Conservation (phyloP, 2,329 filamentous ascomycete species). For the Ophiostoma quercus region DNA sequence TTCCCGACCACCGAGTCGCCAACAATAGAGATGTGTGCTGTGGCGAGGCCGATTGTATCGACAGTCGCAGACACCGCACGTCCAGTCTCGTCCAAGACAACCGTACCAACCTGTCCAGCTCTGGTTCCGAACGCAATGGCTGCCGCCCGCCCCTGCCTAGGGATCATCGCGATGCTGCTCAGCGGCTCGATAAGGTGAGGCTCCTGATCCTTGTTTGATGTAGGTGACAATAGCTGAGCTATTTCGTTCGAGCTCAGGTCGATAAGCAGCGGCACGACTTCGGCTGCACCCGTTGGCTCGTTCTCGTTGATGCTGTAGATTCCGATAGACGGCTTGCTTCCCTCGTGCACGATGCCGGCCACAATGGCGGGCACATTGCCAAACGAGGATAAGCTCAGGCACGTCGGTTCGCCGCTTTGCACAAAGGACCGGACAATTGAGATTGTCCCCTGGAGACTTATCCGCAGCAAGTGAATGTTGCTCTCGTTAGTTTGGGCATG, state of each 20-base stretch:
- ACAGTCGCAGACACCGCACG: conserved; percentile 28
- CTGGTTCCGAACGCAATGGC: conserved; percentile 45
- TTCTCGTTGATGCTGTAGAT: conserved; percentile 29
- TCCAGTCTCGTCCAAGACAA: conserved; percentile 31
- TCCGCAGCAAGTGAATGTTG: conserved; percentile 34
- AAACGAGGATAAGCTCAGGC: conserved; percentile 37
- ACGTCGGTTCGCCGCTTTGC: conserved; percentile 47
- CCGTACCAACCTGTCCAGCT: conserved; percentile 47
- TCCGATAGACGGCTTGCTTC: conserved; percentile 34
- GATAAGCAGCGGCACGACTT: neutral
- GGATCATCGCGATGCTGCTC: conserved; percentile 40
- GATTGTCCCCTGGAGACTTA: conserved; percentile 32
- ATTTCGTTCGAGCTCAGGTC: neutral
- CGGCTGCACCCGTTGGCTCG: neutral
- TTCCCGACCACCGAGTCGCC: conserved; percentile 23
- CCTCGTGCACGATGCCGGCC: conserved; percentile 36
- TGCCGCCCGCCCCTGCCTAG: conserved; percentile 29
- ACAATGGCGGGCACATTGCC: conserved; percentile 32
- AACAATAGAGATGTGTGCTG: conserved; percentile 28
- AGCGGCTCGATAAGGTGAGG: conserved; percentile 38
- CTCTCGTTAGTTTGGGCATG: conserved; percentile 38
- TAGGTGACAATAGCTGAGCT: neutral
- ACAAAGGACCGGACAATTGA: conserved; percentile 33
- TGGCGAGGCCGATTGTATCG: conserved; percentile 30
- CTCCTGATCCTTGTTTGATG: neutral